phyloP scores from a whole-genome alignment of 805 yeast genomes.

The Hanseniaspora nectarophila region DNA sequence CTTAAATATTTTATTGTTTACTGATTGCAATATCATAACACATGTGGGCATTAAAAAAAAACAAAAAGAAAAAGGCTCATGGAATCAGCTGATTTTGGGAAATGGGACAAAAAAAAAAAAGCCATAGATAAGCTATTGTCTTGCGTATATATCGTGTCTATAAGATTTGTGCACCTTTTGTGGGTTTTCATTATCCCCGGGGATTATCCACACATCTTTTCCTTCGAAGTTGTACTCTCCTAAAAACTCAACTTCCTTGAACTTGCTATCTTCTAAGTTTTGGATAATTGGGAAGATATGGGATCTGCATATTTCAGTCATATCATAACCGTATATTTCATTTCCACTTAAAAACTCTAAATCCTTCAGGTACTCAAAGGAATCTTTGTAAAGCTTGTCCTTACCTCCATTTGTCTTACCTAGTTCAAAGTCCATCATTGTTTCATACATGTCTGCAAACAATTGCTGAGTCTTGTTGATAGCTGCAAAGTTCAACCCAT shows the following conservation, averaged over 20 bases:
- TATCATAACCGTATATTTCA: slow-evolving; percentile 9
- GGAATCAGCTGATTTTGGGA: too few relatives aligned
- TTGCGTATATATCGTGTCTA: neutral
- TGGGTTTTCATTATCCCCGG: neutral
- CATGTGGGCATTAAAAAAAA: too few relatives aligned
- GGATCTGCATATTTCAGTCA: slow-evolving; percentile 5
- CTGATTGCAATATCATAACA: too few relatives aligned
- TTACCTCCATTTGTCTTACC: neutral
- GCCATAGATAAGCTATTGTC: too few relatives aligned
- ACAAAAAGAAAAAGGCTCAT: neutral
- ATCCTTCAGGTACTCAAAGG: slow-evolving; percentile 2
- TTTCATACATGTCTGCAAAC: neutral
- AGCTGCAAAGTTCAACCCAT: too few relatives aligned
- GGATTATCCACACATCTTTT: slow-evolving; percentile 9
- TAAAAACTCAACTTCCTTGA: slow-evolving; percentile 4
- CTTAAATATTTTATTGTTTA: too few relatives aligned
- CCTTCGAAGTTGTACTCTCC: neutral
- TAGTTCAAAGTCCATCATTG: slow-evolving; percentile 1
- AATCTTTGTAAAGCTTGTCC: slow-evolving; percentile 11
- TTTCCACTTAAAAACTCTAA: neutral
- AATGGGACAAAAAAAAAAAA: too few relatives aligned
- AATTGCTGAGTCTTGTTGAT: neutral
- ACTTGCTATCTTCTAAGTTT: slow-evolving; percentile 1
- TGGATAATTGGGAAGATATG: slow-evolving; percentile 3
- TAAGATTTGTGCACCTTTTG: neutral